Percentiles rank a stretch among this genome's conserved stretches.
These are phyloP conservation scores for Aureobasidium vineae DNA, from an alignment of 2,329 filamentous ascomycete species.

Conservation along the genomic window DNA sequence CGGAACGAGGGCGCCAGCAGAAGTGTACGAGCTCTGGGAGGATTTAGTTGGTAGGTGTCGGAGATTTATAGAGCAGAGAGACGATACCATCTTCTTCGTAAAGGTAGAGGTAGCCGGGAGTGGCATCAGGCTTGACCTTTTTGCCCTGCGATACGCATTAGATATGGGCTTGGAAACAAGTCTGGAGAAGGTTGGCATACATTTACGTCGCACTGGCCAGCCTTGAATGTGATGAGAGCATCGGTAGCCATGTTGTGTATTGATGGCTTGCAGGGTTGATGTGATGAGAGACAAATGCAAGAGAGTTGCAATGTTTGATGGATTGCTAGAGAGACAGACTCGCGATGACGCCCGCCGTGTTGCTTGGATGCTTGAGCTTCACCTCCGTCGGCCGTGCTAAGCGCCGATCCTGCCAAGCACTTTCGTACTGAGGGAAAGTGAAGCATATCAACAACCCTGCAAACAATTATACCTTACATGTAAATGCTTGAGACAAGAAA, in stretches of 20 bases:
- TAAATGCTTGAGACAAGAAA: neutral
- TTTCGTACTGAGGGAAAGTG: neutral
- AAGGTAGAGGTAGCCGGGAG: conserved; percentile 85
- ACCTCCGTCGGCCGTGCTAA: neutral
- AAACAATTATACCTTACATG: too few species aligned
- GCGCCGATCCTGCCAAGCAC: conserved; percentile 15
- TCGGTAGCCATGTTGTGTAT: conserved; percentile 69
- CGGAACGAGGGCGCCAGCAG: conserved; percentile 85
- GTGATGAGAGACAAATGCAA: neutral
- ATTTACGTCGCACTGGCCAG: conserved; percentile 80
- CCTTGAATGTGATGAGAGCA: conserved; percentile 95
- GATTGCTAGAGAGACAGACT: conserved; percentile 7
- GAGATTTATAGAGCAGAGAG: conserved; percentile 24
- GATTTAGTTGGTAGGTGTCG: neutral
- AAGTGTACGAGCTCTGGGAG: conserved; percentile 83
- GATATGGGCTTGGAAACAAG: neutral
- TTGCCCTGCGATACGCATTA: conserved; percentile 44
- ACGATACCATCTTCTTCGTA: conserved; percentile 79
- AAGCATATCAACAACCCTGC: neutral
- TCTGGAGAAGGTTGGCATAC: conserved; percentile 53
- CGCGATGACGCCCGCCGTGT: conserved; percentile 9
- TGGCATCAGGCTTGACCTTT: conserved; percentile 70
- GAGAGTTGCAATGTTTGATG: neutral
- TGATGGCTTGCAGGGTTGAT: neutral
- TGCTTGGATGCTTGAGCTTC: conserved; percentile 13